These are phyloP conservation scores for Kwoniella botswanensis DNA, from an alignment of 768 basidiomycete species.

Conservation along the genomic window DNA sequence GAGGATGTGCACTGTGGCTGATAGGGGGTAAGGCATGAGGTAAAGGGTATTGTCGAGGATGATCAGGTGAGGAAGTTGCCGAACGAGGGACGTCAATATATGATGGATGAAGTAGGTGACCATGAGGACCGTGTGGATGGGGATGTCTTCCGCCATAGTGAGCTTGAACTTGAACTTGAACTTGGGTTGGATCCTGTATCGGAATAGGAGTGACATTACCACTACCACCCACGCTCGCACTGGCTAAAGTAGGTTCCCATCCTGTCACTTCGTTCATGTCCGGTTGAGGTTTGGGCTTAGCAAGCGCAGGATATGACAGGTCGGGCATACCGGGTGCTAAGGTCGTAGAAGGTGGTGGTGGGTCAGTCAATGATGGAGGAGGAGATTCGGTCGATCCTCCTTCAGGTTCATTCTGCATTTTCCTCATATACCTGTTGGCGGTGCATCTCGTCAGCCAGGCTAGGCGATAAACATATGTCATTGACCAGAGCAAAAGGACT, in stretches of 20 bases:
- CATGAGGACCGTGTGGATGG: not conserved
- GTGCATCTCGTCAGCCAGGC: conserved; percentile 20
- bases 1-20: not conserved
- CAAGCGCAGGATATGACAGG: conserved; percentile 5
- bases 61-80: conserved; percentile 13
- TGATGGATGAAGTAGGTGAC: conserved; percentile 7
- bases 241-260: conserved; percentile 4
- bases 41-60: not conserved
- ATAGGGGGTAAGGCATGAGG: not conserved
- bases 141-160: not conserved
- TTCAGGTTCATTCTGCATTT: conserved; percentile 21
- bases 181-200: not conserved
- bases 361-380: not conserved
- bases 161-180: not conserved
- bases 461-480: not conserved
- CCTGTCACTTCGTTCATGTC: not conserved
- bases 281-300: not conserved
- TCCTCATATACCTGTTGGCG: conserved; percentile 37
- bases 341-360: not conserved
- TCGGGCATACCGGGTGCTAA: conserved; percentile 10
- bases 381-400: conserved; percentile 4
- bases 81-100: conserved; percentile 3
- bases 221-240: not conserved
- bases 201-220: not conserved
- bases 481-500: conserved; percentile 9